Evolutionary conservation across 176 grass and related monocot species (phyloP).

Genomic region (bread wheat (Triticum aestivum)): DNA sequence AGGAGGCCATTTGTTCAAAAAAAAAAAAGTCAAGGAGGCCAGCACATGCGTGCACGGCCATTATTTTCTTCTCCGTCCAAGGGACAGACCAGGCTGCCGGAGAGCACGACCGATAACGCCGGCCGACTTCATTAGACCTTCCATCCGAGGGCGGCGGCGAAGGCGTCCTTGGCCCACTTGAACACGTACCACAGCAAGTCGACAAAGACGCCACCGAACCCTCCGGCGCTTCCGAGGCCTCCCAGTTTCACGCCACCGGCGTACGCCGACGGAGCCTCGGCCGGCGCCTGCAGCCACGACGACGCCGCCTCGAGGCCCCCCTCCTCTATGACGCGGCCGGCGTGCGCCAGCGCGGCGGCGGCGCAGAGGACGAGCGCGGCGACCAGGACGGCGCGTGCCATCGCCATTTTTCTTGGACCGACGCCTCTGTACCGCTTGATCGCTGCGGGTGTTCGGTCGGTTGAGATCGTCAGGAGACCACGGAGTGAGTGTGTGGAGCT

Average conservation of each 20-base stretch:
- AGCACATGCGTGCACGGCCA: not conserved
- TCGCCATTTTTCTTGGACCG: not conserved
- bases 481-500: not conserved
- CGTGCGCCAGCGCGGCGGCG: not conserved
- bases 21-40: not conserved
- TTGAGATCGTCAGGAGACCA: not conserved
- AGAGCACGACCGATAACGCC: not conserved
- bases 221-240: not conserved
- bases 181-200: conserved; percentile 34
- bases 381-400: conserved; percentile 13
- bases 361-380: conserved; percentile 28
- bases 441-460: no score
- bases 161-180: conserved; percentile 16
- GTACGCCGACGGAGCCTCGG: not conserved
- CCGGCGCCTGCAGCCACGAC: not conserved
- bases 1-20: not conserved
- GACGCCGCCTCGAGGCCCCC: not conserved
- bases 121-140: conserved; percentile 20
- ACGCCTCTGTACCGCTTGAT: not conserved
- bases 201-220: not conserved
- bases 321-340: conserved; percentile 3
- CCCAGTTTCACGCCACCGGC: not conserved
- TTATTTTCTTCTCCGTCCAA: not conserved
- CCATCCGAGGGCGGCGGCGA: not conserved
- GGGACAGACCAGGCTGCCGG: not conserved